Base-by-base conservation (phyloP, 768 basidiomycete genomes). In the Amanita rubescens region DNA sequence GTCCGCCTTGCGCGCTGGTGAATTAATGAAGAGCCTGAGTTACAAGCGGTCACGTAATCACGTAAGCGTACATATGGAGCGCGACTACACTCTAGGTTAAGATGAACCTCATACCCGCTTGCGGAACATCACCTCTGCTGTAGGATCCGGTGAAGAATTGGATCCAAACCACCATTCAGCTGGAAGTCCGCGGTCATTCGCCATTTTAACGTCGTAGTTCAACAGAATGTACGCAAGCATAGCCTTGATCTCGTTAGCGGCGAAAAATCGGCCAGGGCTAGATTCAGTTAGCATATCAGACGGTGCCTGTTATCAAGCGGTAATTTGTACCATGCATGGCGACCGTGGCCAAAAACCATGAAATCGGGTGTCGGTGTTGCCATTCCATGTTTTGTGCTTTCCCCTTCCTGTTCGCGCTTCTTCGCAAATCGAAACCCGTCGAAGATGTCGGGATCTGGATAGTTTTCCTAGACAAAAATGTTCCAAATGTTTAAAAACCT, bases 381-480 rank as follows among this genome's bases (percentile, higher is more conserved):
- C n/a, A 68, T 62, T 43, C 69, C 70, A 35, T 72, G 60, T 45
- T 65, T 68, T 1, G 34, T 44, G 2, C 35, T 55, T 14, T 71
- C 66, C 1, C 61, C 64, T 1, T 67, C 62, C 7, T 52, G 52
- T 14, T 67, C 59, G 12, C 63, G 60, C 60, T 68, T 60, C 12
- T 67, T 59, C 0, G 61, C 57, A 56, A 75, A 79, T 2, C 77
- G 71, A 61, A 76, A 75, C 0, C 70, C 70, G 22, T 75, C 65
- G 35, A 80, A 71, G 0, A 61, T 59, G 6, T 33, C 30, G 10
- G 51, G 42, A 35, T 64, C 60, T 0, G 79, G 57, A 55, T 79
- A 80, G 27, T 62, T 57, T 14, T 60, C 66, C 53, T 53, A 49
- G 3, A 44, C 22, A 7, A n/a, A 20, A 12, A 42, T 20, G 19